Conservation (phyloP, 2,329 filamentous ascomycete genomes). For the Penicillium frequentans region DNA sequence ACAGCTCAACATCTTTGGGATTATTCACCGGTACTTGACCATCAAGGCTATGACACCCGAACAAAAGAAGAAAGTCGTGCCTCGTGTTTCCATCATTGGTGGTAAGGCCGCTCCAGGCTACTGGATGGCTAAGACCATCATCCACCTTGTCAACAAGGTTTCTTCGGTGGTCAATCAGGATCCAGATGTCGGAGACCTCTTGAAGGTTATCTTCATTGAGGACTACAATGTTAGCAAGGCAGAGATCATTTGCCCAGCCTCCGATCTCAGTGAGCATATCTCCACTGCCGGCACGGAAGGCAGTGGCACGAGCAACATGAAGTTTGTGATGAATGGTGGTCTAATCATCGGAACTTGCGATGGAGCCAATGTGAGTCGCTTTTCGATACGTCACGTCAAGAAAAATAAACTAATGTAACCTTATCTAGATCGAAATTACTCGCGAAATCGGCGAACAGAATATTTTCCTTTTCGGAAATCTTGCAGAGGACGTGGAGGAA, state of each 20-base stretch:
- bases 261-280: constrained; percentile 96
- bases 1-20: constrained; percentile 97
- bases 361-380: constrained; percentile 79
- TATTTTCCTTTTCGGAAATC: constrained; percentile 97
- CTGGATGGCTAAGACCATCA: constrained; percentile 99
- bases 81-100: constrained; percentile 93
- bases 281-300: constrained; percentile 94
- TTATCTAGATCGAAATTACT: constrained; percentile 84
- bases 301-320: constrained; percentile 96
- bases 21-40: constrained; percentile 88
- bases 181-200: constrained; percentile 82
- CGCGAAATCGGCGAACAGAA: constrained; percentile 95
- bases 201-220: constrained; percentile 96
- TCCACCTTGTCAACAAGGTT: constrained; percentile 92
- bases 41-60: constrained; percentile 83
- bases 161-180: constrained; percentile 90
- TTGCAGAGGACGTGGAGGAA: constrained; percentile 95
- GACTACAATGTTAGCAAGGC: constrained; percentile 99
- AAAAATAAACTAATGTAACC: neutral
- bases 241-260: constrained; percentile 91
- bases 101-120: constrained; percentile 97
- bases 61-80: constrained; percentile 80
- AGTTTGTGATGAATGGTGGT: constrained; percentile 96
- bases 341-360: constrained; percentile 98
- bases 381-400: neutral